Conservation (phyloP, 129 eudicot genomes). For the Helianthus tuberosus region DNA sequence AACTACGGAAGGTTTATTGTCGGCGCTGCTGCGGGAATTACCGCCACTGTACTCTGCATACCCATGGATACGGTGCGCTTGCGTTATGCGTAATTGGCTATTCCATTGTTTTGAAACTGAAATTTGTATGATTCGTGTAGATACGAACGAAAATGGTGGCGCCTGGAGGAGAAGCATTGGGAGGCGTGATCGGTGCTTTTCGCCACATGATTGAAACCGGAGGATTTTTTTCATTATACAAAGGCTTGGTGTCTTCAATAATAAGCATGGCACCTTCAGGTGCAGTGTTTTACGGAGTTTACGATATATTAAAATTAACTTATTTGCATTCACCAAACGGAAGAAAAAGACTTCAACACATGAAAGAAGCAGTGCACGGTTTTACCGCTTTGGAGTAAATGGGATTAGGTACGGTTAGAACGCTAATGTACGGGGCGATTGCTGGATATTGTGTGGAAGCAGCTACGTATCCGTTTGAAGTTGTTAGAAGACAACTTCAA, state of each 20-base stretch:
- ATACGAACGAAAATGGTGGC: conserved; percentile 97
- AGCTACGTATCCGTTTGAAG: conserved; percentile 98
- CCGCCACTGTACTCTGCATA: conserved; percentile 93
- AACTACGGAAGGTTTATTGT: conserved; percentile 87
- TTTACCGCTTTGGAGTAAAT: conserved; percentile 86
- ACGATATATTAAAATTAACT: conserved; percentile 80
- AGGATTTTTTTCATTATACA: conserved; percentile 93
- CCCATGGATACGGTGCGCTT: conserved; percentile 95
- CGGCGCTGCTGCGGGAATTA: conserved; percentile 97
- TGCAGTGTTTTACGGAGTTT: conserved; percentile 92
- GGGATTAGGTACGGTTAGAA: conserved; percentile 84
- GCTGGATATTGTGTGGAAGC: conserved; percentile 98
- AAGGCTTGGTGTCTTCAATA: conserved; percentile 85
- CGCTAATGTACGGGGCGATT: conserved; percentile 85
- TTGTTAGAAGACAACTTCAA: conserved; percentile 97
- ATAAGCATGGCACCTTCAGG: conserved; percentile 99
- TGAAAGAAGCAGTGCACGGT: conserved; percentile 63
- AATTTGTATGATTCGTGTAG: conserved; percentile 21
- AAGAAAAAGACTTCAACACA: conserved; percentile 61
- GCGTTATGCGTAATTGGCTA: neutral
- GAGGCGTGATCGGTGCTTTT: conserved; percentile 88
- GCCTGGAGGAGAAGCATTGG: conserved; percentile 98
- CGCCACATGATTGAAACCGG: conserved; percentile 84
- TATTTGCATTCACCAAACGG: conserved; percentile 91
- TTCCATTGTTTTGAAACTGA: neutral